These are phyloP conservation scores for Penicillium samsonianum DNA, from an alignment of 495 filamentous ascomycete genomes.

Conservation along the genomic window DNA sequence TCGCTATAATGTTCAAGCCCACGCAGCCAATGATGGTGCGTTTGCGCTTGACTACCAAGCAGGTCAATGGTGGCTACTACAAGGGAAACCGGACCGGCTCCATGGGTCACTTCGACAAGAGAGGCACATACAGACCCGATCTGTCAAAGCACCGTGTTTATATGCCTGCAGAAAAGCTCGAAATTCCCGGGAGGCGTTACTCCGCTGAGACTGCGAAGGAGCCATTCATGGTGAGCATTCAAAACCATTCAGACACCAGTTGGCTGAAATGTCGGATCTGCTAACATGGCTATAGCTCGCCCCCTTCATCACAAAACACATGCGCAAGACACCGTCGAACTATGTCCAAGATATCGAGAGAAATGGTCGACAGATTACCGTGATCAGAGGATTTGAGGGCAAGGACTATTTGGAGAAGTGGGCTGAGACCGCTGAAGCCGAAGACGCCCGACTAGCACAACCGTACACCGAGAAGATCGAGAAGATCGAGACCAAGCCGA, in stretches of 20 bases:
- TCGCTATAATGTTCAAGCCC: slow-evolving; percentile 61
- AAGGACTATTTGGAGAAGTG: slow-evolving; percentile 45
- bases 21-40: slow-evolving; percentile 66
- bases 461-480: not conserved
- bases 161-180: slow-evolving; percentile 68
- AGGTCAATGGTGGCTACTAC: slow-evolving; percentile 91
- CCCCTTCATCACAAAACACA: slow-evolving; percentile 76
- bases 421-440: slow-evolving; percentile 22
- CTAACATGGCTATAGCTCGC: slow-evolving; percentile 62
- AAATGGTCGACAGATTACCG: slow-evolving; percentile 26
- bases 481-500: not conserved
- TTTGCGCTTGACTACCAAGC: slow-evolving; percentile 85
- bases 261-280: slow-evolving; percentile 12
- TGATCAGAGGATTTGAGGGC: slow-evolving; percentile 36
- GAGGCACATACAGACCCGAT: slow-evolving; percentile 81
- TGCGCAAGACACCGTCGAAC: slow-evolving; percentile 44
- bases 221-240: not conserved
- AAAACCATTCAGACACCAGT: not conserved
- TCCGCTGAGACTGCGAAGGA: not conserved
- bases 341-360: slow-evolving; percentile 39
- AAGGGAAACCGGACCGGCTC: slow-evolving; percentile 89
- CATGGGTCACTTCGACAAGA: slow-evolving; percentile 82
- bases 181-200: slow-evolving; percentile 12
- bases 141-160: slow-evolving; percentile 89
- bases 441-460: slow-evolving; percentile 15